Conservation (phyloP, 2,329 filamentous ascomycete species). For the Tolypocladium nubicola region DNA sequence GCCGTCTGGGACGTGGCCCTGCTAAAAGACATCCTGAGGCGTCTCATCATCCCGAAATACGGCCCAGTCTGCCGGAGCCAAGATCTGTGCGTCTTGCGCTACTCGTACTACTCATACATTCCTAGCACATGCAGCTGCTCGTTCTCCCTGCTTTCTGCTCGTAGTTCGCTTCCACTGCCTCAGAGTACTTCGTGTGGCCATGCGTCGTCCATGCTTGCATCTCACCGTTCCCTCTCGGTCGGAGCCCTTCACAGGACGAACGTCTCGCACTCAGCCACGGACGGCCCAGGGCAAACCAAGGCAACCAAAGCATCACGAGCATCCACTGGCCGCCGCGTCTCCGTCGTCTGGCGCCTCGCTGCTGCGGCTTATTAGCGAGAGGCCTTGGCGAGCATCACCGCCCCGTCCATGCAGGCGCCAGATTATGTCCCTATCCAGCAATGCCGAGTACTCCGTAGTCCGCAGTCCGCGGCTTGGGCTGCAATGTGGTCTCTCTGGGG, state of each 20-base stretch:
- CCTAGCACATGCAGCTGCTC: not conserved
- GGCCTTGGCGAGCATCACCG: not conserved
- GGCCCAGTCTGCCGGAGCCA: not conserved
- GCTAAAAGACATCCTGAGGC: constrained; percentile 1
- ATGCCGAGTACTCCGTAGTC: not conserved
- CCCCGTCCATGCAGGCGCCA: not conserved
- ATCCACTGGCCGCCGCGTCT: not conserved
- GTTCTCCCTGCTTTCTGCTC: not conserved
- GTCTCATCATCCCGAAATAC: constrained; percentile 3
- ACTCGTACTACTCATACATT: too few relatives aligned
- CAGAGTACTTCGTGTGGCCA: not conserved
- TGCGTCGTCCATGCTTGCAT: not conserved
- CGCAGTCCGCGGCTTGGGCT: not conserved
- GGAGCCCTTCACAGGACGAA: not conserved
- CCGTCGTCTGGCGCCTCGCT: not conserved
- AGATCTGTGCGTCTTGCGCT: not conserved
- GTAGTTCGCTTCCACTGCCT: not conserved
- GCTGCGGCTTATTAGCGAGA: not conserved
- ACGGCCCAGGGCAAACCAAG: not conserved
- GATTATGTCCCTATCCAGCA: not conserved
- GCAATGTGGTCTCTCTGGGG: too few relatives aligned
- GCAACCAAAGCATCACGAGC: not conserved
- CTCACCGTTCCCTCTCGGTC: not conserved
- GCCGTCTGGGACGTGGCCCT: not conserved
- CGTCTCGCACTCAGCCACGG: not conserved